Evolutionary conservation across 2,329 filamentous ascomycete species (phyloP), one percentile per base, ranked within the genome.

Genomic region (Penicillium sp.): DNA sequence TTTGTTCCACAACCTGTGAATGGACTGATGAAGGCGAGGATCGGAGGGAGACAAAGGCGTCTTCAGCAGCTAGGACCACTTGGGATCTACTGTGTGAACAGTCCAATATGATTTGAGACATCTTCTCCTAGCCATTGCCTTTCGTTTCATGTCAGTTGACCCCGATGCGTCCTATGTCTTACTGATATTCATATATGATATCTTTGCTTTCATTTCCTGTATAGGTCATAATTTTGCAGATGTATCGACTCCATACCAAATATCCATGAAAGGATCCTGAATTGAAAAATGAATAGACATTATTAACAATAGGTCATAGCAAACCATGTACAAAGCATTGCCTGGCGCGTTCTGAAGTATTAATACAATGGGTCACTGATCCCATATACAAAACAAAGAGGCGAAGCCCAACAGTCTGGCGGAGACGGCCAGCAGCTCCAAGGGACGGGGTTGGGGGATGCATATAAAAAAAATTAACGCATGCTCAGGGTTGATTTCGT

Each of bases 361-460:
- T 68, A 66, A 65, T 67, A 66, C 64, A 67, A 34, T 46, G 52
- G 60, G 59, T 44, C 46, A 22, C 52, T 44, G 38, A 51, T 54
- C 56, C 57, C 52, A 52, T 55, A 53, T 52, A 55, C 49, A 59
- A 53, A 50, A 54, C 46, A 31, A 44, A 55, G 47, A 31, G 13
- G 14, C 49, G 46, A 38, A 53, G 46, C 34, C 50, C 54, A 46
- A 53, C 51, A 29, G 50, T 52, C 52, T 53, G 50, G 30, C 49
- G 60, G 60, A 67, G 64, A 56, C 59, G 65, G 50, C 66, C 66
- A 52, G 65, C 66, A 65, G 51, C 64, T 64, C 62, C 63, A 46
- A 46, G 54, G 51, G 35, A 48, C 50, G 36, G 40, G 25, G 34
- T 43, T 39, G 39, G 46, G 49, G 33, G 45, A 59, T 56, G 56